Conservation (phyloP, 164 flowering plant genomes). For the Taxillus chinensis region DNA sequence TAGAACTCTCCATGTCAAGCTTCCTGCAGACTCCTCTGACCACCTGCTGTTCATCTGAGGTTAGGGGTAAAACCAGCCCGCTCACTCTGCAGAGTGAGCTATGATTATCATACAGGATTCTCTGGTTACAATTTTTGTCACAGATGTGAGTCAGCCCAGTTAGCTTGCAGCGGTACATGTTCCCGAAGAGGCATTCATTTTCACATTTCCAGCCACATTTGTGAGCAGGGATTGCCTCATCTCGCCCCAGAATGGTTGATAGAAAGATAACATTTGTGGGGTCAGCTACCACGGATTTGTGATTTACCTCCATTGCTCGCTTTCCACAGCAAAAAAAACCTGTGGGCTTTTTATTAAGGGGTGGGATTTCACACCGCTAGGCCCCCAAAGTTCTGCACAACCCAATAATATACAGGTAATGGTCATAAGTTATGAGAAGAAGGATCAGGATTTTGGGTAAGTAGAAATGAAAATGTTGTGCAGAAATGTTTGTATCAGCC, state of each 20-base stretch:
- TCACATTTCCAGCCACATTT: slow-evolving; percentile 90
- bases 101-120: slow-evolving; percentile 87
- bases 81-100: slow-evolving; percentile 93
- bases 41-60: slow-evolving; percentile 73
- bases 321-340: not conserved
- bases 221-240: slow-evolving; percentile 58
- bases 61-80: slow-evolving; percentile 70
- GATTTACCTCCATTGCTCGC: slow-evolving; percentile 68
- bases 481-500: no score
- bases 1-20: slow-evolving; percentile 57
- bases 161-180: slow-evolving; percentile 88
- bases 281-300: slow-evolving; percentile 51
- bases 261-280: slow-evolving; percentile 79
- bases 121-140: slow-evolving; percentile 99
- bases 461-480: no score
- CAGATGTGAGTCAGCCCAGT: slow-evolving; percentile 94
- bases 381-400: slow-evolving; percentile 33
- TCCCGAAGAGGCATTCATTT: slow-evolving; percentile 85
- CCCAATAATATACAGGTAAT: slow-evolving; percentile 18
- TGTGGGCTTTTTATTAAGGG: slow-evolving; percentile 1
- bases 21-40: slow-evolving; percentile 90
- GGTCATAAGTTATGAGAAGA: not conserved
- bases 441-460: not conserved
- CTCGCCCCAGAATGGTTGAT: slow-evolving; percentile 81
- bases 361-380: slow-evolving; percentile 10